Evolutionary conservation across 371 early-diverging fungal genomes (phyloP).

Genomic region (Mucor sp.): DNA sequence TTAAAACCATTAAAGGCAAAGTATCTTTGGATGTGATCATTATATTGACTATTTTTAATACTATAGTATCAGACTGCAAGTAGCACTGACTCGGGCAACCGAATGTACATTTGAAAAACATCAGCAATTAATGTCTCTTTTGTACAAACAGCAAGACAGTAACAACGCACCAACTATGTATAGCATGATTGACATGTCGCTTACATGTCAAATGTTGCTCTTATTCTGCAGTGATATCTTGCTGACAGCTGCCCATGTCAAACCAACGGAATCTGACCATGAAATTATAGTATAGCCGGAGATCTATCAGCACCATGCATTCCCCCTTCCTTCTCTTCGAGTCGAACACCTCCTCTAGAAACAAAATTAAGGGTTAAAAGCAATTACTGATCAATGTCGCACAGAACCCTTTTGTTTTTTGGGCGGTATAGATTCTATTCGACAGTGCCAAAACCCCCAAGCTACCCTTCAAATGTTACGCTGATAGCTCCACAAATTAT

Average conservation of each 20-base stretch:
- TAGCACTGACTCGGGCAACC: background rate
- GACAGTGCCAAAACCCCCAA: background rate
- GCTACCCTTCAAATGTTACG: background rate
- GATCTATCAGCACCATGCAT: background rate
- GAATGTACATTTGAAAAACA: background rate
- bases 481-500: background rate
- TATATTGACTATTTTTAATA: background rate
- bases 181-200: background rate
- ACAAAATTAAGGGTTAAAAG: background rate
- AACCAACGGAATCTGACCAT: background rate
- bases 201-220: background rate
- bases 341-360: conserved; percentile 1
- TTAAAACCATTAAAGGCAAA: background rate
- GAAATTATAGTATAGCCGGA: background rate
- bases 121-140: background rate
- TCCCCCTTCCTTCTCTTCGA: background rate
- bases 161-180: background rate
- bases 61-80: background rate
- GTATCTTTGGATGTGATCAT: background rate
- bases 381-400: background rate
- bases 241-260: background rate
- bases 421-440: background rate
- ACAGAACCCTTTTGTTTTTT: background rate
- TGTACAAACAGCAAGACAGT: background rate
- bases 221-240: background rate